Base-by-base conservation (phyloP, 2,329 filamentous ascomycete genomes). In the Claviceps maximensis region DNA sequence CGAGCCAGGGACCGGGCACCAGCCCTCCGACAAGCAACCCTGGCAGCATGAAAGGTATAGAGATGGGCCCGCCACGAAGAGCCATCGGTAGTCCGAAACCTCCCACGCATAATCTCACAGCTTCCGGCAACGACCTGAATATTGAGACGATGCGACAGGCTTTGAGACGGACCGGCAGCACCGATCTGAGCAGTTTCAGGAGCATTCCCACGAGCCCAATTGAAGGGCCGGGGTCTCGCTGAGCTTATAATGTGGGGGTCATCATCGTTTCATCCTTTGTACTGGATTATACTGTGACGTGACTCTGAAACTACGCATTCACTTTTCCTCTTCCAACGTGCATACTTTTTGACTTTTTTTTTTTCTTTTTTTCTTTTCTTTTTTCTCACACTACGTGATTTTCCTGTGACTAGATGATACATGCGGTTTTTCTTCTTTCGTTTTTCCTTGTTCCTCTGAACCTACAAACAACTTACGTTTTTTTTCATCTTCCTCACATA, bases 91-190 rank as follows among this genome's bases (percentile, higher is more conserved):
- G 86, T 64, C 85, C 84, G 19, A 74, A 74, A 27, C 76, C 77
- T 46, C 76, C 77, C 46, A 76, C 74, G 25, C 70, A 74, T 53
- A 71, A 79, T 51, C 69, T 79, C 15, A 55, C 60, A 42, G 55
- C 62, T 36, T 67, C 74, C 49, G 72, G 74, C 55, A 72, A 74
- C 56, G 90, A 95, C 57, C 72, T 96, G 55, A 89, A 86, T 55
- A 86, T 96, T 58, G 89, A 96, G 74, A 96, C 90, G 4, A 95
- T 96, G 90, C 79, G 84, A 51, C 89, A 96, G 69, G 90, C 89
- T 17, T 73, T 96, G 63, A 77, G 87, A 63, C 84, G 87, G 67
- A 95, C 89, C 15, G 87, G 83, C 46, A 95, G 89, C 68, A 81
- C 86, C 19, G 91, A 96, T 65, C 71, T 96, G 54, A 74, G 74